phyloP scores from a whole-genome alignment of 805 yeast genomes.

The Teunomyces funiuensis region DNA sequence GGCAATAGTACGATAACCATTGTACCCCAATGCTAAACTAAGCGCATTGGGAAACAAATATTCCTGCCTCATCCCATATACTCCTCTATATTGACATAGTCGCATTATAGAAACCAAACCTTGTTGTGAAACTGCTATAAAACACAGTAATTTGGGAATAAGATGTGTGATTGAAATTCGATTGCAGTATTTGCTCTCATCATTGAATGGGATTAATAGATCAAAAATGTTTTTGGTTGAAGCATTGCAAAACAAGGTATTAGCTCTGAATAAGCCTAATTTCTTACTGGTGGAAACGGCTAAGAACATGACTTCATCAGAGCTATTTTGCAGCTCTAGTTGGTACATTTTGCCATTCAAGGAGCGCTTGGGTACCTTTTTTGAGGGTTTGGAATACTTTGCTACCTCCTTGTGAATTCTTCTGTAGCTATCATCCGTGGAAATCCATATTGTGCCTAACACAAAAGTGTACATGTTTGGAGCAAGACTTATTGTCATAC shows the following conservation, averaged over 20 bases:
- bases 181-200: constrained; percentile 33
- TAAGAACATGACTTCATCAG: constrained; percentile 10
- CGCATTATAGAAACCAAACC: constrained; percentile 39
- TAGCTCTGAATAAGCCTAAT: constrained; percentile 45
- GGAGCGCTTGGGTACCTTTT: constrained; percentile 8
- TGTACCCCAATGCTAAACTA: constrained; percentile 23
- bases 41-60: constrained; percentile 39
- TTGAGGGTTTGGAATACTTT: constrained; percentile 4
- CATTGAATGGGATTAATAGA: constrained; percentile 33
- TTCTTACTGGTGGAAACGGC: constrained; percentile 46
- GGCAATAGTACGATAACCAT: constrained; percentile 31
- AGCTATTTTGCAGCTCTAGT: constrained; percentile 6
- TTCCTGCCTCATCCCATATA: constrained; percentile 44
- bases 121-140: constrained; percentile 36
- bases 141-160: constrained; percentile 36
- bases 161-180: constrained; percentile 35
- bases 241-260: constrained; percentile 48
- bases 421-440: constrained; percentile 35
- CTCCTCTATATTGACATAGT: constrained; percentile 35
- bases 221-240: constrained; percentile 45
- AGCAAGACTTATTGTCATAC: constrained; percentile 1
- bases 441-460: constrained; percentile 22
- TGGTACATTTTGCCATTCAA: constrained; percentile 14
- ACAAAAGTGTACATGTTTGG: no score
- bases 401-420: constrained; percentile 27